Base-by-base conservation (phyloP, 2,329 filamentous ascomycete species). In the Niveomyces coronatus region DNA sequence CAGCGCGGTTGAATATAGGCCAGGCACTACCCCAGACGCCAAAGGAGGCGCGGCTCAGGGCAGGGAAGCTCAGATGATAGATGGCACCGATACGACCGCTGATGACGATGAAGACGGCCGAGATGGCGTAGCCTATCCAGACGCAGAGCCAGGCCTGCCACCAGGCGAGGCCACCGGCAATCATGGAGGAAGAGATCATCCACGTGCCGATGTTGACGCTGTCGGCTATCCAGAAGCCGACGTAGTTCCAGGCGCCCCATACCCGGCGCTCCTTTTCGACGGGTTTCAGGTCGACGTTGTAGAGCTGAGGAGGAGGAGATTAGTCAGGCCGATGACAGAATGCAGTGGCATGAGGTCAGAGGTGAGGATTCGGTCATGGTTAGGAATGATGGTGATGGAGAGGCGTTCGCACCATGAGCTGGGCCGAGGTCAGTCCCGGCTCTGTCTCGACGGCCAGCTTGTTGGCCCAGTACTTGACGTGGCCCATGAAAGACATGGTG, bases 131-230 rank as follows among this genome's bases (percentile, higher is more conserved):
- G 39, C 88, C 87, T 19, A 88, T 63, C 80, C 86, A 89, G 30
- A 94, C 84, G 53, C 83, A 87, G n/a, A 86, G 63, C 80, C 82
- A 86, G 11, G 84, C 81, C 62, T 94, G 85, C 86, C 86, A 94
- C 86, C 86, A 94, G 7, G 84, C 85, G 16, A 93, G 67, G 10
- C 85, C 85, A 33, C 64, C 67, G 1, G 81, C 73, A 23, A 93
- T 85, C 74, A 86, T 87, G 26, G 82, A 79, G 1, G 82, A 85
- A 0, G 84, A 82, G 45, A 93, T 91, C 85, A 93, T 94, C 87
- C 85, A 93, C 2, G 85, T 91, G 60, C 89, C 91, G 55, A 91
- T 85, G 57, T 89, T 89, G 64, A 88, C 86, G 1, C 77, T 82
- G 60, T 89, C 84, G 20, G 83, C 81, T 51, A 91, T 73, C 85